These are phyloP conservation scores for Ceratobasidium sp. DNA, from an alignment of 1,284 basidiomycete genomes.

Conservation along the genomic window DNA sequence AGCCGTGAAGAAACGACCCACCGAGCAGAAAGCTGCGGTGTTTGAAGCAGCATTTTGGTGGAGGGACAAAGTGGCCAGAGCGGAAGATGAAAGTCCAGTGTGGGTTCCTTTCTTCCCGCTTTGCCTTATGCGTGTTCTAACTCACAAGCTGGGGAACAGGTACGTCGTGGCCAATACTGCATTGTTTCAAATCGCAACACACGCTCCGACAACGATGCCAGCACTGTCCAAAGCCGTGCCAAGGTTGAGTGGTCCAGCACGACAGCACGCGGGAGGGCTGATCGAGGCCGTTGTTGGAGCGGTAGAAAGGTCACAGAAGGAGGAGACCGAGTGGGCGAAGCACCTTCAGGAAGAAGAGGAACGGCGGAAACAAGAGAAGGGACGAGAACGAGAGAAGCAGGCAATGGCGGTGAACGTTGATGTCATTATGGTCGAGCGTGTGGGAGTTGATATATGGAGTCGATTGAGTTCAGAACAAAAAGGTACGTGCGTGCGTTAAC, in stretches of 20 bases:
- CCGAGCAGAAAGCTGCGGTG: conserved; percentile 66
- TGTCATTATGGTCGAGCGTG: background rate
- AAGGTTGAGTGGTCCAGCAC: conserved; percentile 32
- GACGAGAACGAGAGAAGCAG: background rate
- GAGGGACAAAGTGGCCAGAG: conserved; percentile 84
- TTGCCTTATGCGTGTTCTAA: background rate
- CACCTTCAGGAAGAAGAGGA: conserved; percentile 1
- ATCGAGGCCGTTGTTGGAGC: conserved; percentile 21
- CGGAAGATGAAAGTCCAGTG: conserved; percentile 89
- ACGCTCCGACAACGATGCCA: conserved; percentile 11
- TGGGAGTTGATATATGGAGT: conserved; percentile 27
- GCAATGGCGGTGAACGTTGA: background rate
- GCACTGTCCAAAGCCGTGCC: conserved; percentile 26
- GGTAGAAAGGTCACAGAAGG: background rate
- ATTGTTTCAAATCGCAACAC: conserved; percentile 43
- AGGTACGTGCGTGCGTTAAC: background rate
- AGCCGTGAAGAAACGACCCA: background rate
- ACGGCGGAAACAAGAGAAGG: background rate
- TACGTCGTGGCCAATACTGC: conserved; percentile 35
- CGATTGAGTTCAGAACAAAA: background rate
- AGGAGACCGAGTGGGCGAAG: conserved; percentile 8
- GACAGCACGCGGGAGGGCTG: conserved; percentile 19
- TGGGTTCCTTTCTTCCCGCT: conserved; percentile 56
- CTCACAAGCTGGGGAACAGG: background rate
- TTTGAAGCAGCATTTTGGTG: conserved; percentile 83